A percentile compares a stretch with the other conserved stretches of the same genome.
Conservation (phyloP, 345 rosid species). For the Sonneratia alba region DNA sequence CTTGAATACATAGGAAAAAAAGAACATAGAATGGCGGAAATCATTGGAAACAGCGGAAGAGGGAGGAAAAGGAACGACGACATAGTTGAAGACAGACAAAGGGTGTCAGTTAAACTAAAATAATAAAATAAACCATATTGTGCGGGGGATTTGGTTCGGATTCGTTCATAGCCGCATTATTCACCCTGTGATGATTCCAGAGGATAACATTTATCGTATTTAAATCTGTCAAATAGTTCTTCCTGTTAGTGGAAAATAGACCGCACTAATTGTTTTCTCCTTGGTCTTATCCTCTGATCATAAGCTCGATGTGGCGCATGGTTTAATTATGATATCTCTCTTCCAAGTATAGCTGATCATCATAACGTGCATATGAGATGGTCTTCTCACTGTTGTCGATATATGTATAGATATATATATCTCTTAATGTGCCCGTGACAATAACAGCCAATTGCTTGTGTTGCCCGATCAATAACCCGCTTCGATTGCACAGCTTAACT, state of each 20-base stretch:
- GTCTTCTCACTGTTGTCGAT: not conserved
- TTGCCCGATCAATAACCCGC: too few species aligned
- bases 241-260: not conserved
- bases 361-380: not conserved
- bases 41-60: too few species aligned
- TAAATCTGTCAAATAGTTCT: not conserved
- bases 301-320: not conserved
- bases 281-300: not conserved
- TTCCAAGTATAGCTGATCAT: not conserved
- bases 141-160: conserved; percentile 58
- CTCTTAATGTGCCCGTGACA: too few species aligned
- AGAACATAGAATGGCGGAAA: too few species aligned
- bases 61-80: too few species aligned
- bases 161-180: conserved; percentile 10
- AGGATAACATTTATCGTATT: not conserved
- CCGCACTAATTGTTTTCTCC: not conserved
- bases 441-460: too few species aligned
- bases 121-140: not conserved
- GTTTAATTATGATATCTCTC: not conserved
- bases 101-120: conserved; percentile 15
- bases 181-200: not conserved
- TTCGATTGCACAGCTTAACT: too few species aligned
- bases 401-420: not conserved
- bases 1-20: too few species aligned
- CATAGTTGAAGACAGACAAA: conserved; percentile 1